Base-by-base conservation (phyloP, 345 rosid genomes). In the Erodium maritimum region DNA sequence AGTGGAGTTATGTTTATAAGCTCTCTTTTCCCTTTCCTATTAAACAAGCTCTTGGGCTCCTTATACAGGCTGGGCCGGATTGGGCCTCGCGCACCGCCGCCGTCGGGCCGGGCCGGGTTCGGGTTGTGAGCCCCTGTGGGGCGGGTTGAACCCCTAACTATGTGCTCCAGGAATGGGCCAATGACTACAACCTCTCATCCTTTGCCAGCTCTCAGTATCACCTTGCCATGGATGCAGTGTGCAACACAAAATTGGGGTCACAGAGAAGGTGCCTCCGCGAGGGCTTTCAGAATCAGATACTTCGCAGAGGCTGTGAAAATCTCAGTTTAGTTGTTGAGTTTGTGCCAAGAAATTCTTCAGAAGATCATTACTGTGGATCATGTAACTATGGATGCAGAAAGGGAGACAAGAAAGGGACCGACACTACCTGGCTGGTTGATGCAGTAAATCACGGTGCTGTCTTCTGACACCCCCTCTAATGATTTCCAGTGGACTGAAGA, bases 341-440 rank as follows among this genome's bases (percentile, higher is more conserved):
- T 0, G 91, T 88, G 13, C 72, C 89, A 0, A 61, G 94, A 21
- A 88, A 93, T 75, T 85, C 95, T 18, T 85, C 96, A 0, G 82
- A 83, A 64, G 65, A 52, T 9, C 99, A 93, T 75, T 86, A 75
- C 22, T 93, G 96, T 17, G 95, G 99, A 33, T 80, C 84, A 7
- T 93, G 99, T 37, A 80, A 93, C 37, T 75, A 80, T 60, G 99
- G 99, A 13, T 88, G 99, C 46, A 77, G 61, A 64, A 71, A 59
- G 48, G 96, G 96, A 52, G 99, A 93, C 53, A 93, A 93, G 68
- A 80, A 65, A 63, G 96, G 99, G 60, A 82, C 89, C 3, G 90
- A 93, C 50, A 51, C 52, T 5, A 86, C 94, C 10, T 93, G 99
- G 99, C 73, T 93, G 25, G 86, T 88, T 0, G 94, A 88, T 60